Conservation (phyloP, 352 stramenopile species). For the Salisapilia sapeloensis region DNA sequence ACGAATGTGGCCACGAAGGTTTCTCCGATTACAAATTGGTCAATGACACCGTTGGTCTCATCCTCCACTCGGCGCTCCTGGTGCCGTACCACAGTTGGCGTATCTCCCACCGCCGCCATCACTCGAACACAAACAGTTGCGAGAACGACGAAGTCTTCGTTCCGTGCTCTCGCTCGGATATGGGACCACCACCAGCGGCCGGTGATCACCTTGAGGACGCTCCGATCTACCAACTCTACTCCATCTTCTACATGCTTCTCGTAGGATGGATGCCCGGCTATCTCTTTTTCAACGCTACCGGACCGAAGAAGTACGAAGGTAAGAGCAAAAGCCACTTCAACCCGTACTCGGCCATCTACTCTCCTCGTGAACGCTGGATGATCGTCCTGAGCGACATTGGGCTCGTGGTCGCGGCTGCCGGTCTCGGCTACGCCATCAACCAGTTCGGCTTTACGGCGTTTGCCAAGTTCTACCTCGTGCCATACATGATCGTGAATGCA, state of each 20-base stretch:
- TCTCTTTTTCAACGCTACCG: constrained; percentile 91
- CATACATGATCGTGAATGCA: constrained; percentile 91
- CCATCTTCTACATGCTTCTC: constrained; percentile 87
- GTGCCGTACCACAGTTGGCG: constrained; percentile 98
- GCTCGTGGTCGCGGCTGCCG: constrained; percentile 55
- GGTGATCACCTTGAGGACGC: constrained; percentile 84
- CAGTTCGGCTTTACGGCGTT: constrained; percentile 73
- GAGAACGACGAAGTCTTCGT: constrained; percentile 98
- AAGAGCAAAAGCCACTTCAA: constrained; percentile 91
- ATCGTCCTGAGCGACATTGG: constrained; percentile 86
- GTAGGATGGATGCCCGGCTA: constrained; percentile 96
- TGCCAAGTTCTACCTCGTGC: constrained; percentile 88
- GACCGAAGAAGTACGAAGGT: constrained; percentile 77
- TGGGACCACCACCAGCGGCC: constrained; percentile 21
- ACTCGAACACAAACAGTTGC: constrained; percentile 90
- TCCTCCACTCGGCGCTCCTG: constrained; percentile 93
- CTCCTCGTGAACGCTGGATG: constrained; percentile 83
- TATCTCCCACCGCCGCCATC: constrained; percentile 90
- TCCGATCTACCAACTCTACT: constrained; percentile 88
- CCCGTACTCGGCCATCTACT: constrained; percentile 89
- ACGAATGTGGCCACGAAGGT: constrained; percentile 96
- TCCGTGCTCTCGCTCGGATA: constrained; percentile 64
- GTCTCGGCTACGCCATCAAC: constrained; percentile 32
- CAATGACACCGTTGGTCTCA: constrained; percentile 93
- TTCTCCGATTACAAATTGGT: constrained; percentile 88